Evolutionary conservation across 306 rosid genomes (phyloP), one percentile per base, ranked within the genome.

Genomic region (Glycine tomentella): DNA sequence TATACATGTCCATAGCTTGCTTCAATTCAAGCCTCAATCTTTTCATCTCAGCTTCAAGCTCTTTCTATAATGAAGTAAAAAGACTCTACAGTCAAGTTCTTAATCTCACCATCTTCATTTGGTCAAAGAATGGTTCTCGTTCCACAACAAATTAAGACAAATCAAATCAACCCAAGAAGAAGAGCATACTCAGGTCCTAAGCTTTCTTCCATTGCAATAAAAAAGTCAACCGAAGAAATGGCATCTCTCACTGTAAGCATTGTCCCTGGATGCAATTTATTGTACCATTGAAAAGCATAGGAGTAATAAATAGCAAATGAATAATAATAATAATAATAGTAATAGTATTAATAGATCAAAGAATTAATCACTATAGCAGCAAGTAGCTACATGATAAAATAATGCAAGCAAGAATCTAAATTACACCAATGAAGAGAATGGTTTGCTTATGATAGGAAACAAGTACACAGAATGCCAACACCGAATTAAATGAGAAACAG

Each of bases 1-100:
- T 96, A 61, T 96, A 96, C 98, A 93, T 88, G 84, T 96, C 91
- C 97, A 93, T 93, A 74, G 99, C 93, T 86, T 96, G 97, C 85
- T 96, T 90, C 83, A 96, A 80, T 82, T 96, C 99, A 25, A 86
- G 90, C 90, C 89, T 93, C 86, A 96, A 82, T 87, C 94, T 92
- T 80, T 78, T 89, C 98, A 96, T 93, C 90, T 93, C 97, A 20
- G 90, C 97, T 86, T 89, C 97, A 5, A 93, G 33, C 0, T 92
- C 97, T 75, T 73, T 82, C 99, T 96, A 88, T 51, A 72, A 51
- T 61, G 65, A 79, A 84, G 72, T 67, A 83, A 76, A 36, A 36
- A 36, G 38, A 67, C 46, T 76, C 50, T 4, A 82, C 10, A 45
- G 61, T 88, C 72, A 80, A 69, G 68, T 51, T 74, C 68, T 49